These are phyloP conservation scores for Psilocybe azurescens DNA, from an alignment of 768 basidiomycete species.

Conservation along the genomic window DNA sequence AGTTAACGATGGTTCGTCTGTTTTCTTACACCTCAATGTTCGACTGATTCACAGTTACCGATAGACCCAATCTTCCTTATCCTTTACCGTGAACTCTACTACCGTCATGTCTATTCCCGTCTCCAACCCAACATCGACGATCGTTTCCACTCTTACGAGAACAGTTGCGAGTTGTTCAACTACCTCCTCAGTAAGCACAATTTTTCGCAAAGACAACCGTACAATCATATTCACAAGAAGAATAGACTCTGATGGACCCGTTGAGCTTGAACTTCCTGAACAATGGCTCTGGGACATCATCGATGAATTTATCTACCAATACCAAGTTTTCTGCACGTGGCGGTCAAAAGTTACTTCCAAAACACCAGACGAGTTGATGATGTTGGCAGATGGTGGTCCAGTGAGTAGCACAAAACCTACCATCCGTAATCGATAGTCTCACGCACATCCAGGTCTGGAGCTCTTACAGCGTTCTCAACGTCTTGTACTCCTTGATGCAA, in stretches of 20 bases:
- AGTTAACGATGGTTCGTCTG: constrained; percentile 82
- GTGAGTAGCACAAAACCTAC: constrained; percentile 42
- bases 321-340: constrained; percentile 95
- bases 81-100: constrained; percentile 95
- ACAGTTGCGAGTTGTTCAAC: constrained; percentile 98
- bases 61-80: constrained; percentile 92
- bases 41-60: constrained; percentile 2
- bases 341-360: constrained; percentile 84
- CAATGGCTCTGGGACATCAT: constrained; percentile 99
- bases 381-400: constrained; percentile 77
- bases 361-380: constrained; percentile 84
- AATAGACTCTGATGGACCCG: constrained; percentile 91
- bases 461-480: constrained; percentile 97
- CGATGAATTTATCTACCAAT: constrained; percentile 98
- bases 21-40: not conserved
- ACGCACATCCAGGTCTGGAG: constrained; percentile 78
- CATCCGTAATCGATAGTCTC: constrained; percentile 1
- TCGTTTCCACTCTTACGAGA: constrained; percentile 97
- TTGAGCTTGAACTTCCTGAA: constrained; percentile 91
- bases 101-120: constrained; percentile 94
- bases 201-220: not conserved
- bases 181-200: constrained; percentile 82
- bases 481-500: constrained; percentile 97
- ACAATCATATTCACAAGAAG: not conserved
- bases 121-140: constrained; percentile 96